Evolutionary conservation across 345 rosid genomes (phyloP).

Genomic region (Durio zibethinus): DNA sequence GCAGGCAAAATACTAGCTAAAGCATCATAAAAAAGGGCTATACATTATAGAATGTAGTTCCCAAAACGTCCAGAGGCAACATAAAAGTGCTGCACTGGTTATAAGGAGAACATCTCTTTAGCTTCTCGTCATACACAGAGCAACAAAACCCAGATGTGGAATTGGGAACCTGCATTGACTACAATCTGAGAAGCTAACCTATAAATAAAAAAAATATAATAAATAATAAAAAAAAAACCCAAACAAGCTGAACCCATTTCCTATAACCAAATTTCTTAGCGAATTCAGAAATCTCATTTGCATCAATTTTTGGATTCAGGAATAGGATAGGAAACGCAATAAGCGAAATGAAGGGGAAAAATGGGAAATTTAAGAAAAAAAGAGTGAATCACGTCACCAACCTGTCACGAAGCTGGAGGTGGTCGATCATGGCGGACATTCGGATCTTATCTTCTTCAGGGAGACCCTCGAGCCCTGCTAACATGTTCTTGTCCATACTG

Average conservation of each 20-base stretch:
- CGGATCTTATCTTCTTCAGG: conserved; percentile 69
- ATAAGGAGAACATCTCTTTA: conserved; percentile 52
- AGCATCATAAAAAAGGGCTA: background rate
- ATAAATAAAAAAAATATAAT: conserved; percentile 9
- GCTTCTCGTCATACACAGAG: conserved; percentile 46
- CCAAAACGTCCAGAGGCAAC: conserved; percentile 73
- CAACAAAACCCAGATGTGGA: background rate
- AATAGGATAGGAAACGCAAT: background rate
- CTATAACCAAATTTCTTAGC: background rate
- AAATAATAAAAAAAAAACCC: background rate
- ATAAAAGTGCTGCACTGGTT: conserved; percentile 45
- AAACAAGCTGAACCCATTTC: background rate
- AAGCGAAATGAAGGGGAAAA: background rate
- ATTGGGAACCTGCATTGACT: background rate
- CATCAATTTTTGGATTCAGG: background rate
- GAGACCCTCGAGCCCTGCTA: conserved; percentile 76
- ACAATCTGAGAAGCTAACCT: conserved; percentile 13
- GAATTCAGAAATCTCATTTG: background rate
- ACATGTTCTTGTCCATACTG: conserved; percentile 73
- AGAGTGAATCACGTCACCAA: conserved; percentile 29
- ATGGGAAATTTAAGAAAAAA: background rate
- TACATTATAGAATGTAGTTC: conserved; percentile 41
- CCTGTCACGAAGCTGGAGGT: conserved; percentile 92
- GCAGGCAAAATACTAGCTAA: background rate
- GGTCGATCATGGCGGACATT: conserved; percentile 83